Base-by-base conservation (phyloP, 2,329 filamentous ascomycete genomes). In the Fusarium mexicanum region DNA sequence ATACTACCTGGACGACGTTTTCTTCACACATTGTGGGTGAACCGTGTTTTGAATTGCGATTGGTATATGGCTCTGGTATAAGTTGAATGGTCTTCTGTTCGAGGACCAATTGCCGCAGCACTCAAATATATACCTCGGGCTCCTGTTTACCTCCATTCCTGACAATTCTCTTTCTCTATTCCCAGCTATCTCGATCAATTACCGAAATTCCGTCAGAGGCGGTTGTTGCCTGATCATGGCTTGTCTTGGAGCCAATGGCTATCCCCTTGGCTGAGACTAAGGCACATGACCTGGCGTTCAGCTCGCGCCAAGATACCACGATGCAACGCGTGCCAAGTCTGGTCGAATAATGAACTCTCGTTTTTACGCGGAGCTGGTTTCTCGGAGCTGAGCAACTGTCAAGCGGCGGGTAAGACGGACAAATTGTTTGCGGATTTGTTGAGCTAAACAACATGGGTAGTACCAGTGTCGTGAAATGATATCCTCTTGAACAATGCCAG, bases 221-320 rank as follows among this genome's bases (percentile, higher is more conserved):
- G 44, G 72, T 68, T 76, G 67, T 65, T 78, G 72, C 72, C 72
- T 77, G 67, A 47, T 11, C 18, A 71, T 76, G 69, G 66, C 76
- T 77, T 76, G 48, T 26, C 38, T 16, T 58, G 48, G 63, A 38
- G 35, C 71, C 73, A 75, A 75, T 77, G 44, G 55, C 37, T 14
- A 35, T 16, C n/a, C n/a, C 33, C 20, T 22, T 14, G 51, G 37
- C n/a, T 51, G 59, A 66, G 50, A 64, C 59, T 31, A 47, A 26
- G 38, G 67, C 77, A 79, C 76, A 77, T 79, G 77, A 78, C 71
- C 67, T 72, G 74, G 77, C 65, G 77, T 70, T 54, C 54, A 48
- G 41, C 55, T 63, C 77, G 75, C 62, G 76, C 60, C 61, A 53
- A 31, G 57, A 69, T 63, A 54, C 40, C 26, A 47, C 48, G 64